Base-by-base conservation (phyloP, 371 early-diverging fungal species). In the Syncephalastrum monosporum region DNA sequence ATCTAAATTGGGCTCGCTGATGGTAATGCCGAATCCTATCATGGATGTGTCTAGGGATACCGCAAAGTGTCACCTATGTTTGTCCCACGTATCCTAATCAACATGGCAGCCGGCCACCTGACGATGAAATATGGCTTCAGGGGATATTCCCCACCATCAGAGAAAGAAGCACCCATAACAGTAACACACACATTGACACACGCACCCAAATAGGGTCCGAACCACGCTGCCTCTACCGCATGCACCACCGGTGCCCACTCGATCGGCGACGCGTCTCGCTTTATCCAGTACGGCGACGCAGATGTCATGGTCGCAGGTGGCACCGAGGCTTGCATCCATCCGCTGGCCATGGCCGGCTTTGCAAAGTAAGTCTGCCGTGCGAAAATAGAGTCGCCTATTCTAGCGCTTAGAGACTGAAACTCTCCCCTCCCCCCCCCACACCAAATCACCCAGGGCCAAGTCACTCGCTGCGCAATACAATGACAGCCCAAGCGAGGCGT, bases 231-330 rank as follows among this genome's bases (percentile, higher is more conserved):
- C 0, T 89, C 95, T 0, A 97, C 96, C 0, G 96, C 98, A 0
- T 97, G 98, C 61, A 91, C 97, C 0, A 95, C 98, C 3, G 98
- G 98, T 1, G 95, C 96, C 0, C 95, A 97, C 61, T 79, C 96
- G 1, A 82, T 97, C 38, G 97, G 96, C 24, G 97, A 97, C 63
- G 97, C 96, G 0, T 83, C 85, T 81, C 80, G 96, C 33, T 93
- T 95, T 65, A 97, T 97, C 62, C 84, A 86, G 54, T 90, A 75
- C 58, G 93, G 92, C 14, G 97, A 97, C 63, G 96, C 96, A 3
- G 93, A 95, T 67, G 94, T 97, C 3, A 95, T 97, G 93, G 71
- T 97, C 5, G 97, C 96, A 0, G 98, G 98, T n/a, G 96, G 93
- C 2, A 74, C 92, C 2, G 98, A 97, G 67, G 84, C 95, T 0